Evolutionary conservation across 768 basidiomycete species (phyloP).

Genomic region (Gloeophyllum trabeum): DNA sequence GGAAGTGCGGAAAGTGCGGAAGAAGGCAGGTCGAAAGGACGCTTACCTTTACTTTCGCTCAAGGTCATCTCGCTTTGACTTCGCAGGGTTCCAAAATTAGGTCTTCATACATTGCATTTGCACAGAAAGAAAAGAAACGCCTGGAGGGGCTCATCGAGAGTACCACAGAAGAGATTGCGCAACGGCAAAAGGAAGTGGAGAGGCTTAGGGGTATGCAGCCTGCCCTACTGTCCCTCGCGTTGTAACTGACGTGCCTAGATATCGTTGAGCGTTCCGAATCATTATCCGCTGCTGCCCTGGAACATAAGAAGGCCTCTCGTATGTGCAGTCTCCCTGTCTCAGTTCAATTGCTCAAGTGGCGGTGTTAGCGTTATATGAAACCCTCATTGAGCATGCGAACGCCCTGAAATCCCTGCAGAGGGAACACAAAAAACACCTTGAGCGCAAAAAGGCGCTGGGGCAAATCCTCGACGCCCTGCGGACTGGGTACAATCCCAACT

Average conservation of each 20-base stretch:
- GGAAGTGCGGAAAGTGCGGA: slow-evolving; percentile 67
- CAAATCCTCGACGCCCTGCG: slow-evolving; percentile 77
- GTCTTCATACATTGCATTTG: slow-evolving; percentile 76
- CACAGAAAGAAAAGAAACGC: slow-evolving; percentile 81
- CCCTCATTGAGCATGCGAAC: slow-evolving; percentile 59
- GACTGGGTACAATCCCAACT: slow-evolving; percentile 92
- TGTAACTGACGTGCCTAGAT: slow-evolving; percentile 29
- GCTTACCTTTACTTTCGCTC: too few relatives aligned
- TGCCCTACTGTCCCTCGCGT: not conserved
- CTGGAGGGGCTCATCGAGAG: slow-evolving; percentile 54
- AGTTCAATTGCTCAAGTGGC: slow-evolving; percentile 1
- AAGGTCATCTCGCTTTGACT: too few relatives aligned
- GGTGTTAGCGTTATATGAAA: slow-evolving; percentile 63
- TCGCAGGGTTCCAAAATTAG: slow-evolving; percentile 85
- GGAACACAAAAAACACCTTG: slow-evolving; percentile 60
- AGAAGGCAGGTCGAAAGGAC: slow-evolving; percentile 60
- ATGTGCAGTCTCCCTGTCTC: slow-evolving; percentile 16
- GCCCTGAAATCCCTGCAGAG: slow-evolving; percentile 70
- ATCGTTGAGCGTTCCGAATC: slow-evolving; percentile 71
- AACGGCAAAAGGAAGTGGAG: slow-evolving; percentile 60
- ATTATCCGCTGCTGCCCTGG: slow-evolving; percentile 67
- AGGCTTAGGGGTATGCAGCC: slow-evolving; percentile 48
- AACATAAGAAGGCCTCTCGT: slow-evolving; percentile 84
- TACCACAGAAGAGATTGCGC: slow-evolving; percentile 44
- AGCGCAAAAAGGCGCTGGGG: slow-evolving; percentile 67